Evolutionary conservation across 2,329 filamentous ascomycete genomes (phyloP), one percentile per base, ranked within the genome.

Genomic region (Aureobasidium leucospermi): DNA sequence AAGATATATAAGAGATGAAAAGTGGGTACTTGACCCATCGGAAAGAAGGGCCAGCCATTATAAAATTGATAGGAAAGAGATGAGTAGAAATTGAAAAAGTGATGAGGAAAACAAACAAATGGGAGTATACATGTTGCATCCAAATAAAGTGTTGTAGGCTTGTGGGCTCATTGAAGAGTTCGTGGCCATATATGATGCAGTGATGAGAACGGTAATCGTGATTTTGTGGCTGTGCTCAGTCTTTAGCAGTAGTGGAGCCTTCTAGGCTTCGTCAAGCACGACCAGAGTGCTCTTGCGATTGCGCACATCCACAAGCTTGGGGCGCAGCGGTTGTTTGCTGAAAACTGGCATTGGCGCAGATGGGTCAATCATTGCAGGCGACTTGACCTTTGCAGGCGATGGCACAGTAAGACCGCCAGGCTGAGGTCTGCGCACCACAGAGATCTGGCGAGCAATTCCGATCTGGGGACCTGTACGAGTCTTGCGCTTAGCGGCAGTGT

Each of bases 251-350:
- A 29, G 13, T 13, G 32, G 23, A 39, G n/a, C 23, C 42, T 4
- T 46, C 55, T 59, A 61, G 31, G 61, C 62, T 41, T 59, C 60
- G 45, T 68, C 68, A 52, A 69, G 63, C 47, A 69, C 58, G 3
- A 67, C 68, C 29, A 68, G 62, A 32, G 67, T 68, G 55, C 69
- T 71, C 64, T 70, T 70, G 41, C 69, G 62, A 45, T 68, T 66
- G 59, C 63, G 61, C 60, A 72, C 51, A 43, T 71, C 67, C 47
- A 72, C 69, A 3, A 72, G 65, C 32, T 66, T 60, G 19, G 70
- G 70, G 28, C 64, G 49, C 13, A 71, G 38, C 11, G 69, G 68
- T 55, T 67, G 67, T 51, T 66, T 70, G 16, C 61, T 65, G 48
- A 57, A 63, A 36, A 63, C 62, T 19, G 67, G 63, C 34, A 53